Conservation (phyloP, 2,329 filamentous ascomycete species). For the Macrophomina pseudophaseolina region DNA sequence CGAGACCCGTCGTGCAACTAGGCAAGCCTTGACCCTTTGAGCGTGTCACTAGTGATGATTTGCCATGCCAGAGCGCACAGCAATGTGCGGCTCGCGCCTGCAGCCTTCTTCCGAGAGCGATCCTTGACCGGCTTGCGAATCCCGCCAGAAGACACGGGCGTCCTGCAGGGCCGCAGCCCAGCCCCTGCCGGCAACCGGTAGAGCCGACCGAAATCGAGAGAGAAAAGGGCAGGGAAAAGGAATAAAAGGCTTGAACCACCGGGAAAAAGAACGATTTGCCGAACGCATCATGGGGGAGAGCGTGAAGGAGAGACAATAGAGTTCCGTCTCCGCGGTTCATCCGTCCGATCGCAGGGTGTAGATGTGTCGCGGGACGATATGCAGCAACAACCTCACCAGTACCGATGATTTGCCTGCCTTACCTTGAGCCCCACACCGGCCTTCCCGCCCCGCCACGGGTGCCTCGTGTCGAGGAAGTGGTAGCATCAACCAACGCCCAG, state of each 20-base stretch:
- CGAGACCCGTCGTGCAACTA: no score
- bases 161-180: not conserved
- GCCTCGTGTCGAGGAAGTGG: not conserved
- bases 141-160: no score
- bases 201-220: not conserved
- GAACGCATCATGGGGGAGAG: no score
- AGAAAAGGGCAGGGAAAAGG: not conserved
- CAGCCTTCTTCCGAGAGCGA: no score
- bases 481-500: not conserved
- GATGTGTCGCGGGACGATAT: not conserved
- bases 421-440: not conserved
- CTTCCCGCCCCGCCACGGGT: not conserved
- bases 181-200: not conserved
- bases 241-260: no score
- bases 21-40: no score
- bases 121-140: no score
- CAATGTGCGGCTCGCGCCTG: no score
- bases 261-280: no score
- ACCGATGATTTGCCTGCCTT: no score
- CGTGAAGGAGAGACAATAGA: not conserved
- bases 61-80: no score
- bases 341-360: not conserved
- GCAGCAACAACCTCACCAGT: not conserved
- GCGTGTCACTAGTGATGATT: no score
- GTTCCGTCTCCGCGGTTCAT: not conserved